Conservation (phyloP, 768 basidiomycete genomes). For the Boletus insuetus region DNA sequence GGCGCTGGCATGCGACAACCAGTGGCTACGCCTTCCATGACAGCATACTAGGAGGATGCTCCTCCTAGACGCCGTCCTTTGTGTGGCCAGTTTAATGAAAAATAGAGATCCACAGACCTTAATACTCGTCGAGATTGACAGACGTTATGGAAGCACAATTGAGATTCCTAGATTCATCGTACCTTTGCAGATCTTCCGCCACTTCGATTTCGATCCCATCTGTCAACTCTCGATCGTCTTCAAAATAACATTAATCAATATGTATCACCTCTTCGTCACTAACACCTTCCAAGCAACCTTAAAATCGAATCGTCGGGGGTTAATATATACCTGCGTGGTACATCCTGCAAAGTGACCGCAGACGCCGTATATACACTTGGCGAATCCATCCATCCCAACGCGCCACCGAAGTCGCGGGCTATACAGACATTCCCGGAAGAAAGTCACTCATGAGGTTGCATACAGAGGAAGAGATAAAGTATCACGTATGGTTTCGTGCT, state of each 20-base stretch:
- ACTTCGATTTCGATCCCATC: conserved; percentile 20
- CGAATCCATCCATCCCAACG: conserved; percentile 10
- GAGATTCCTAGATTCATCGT: conserved; percentile 21
- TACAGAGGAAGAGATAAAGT: conserved; percentile 20
- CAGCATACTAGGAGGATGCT: conserved; percentile 4
- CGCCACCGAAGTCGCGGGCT: conserved; percentile 19
- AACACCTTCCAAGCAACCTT: conserved; percentile 13
- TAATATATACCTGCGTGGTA: not conserved
- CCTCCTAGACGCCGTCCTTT: conserved; percentile 16
- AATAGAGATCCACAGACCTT: conserved; percentile 21
- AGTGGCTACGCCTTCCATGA: conserved; percentile 10
- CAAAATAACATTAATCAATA: conserved; percentile 15
- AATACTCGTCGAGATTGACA: conserved; percentile 22
- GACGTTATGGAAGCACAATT: conserved; percentile 13
- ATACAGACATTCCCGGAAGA: conserved; percentile 14
- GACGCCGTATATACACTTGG: conserved; percentile 13
- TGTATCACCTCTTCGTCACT: conserved; percentile 13
- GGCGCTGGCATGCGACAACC: not conserved
- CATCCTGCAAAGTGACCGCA: conserved; percentile 8
- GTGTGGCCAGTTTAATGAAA: conserved; percentile 1
- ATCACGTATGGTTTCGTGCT: conserved; percentile 24
- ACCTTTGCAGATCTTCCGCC: conserved; percentile 20
- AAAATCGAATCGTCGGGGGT: conserved; percentile 15
- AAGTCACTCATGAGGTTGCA: conserved; percentile 21
- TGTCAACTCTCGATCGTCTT: conserved; percentile 11